Base-by-base conservation (phyloP, 306 rosid species). In the Glycine tomentella region DNA sequence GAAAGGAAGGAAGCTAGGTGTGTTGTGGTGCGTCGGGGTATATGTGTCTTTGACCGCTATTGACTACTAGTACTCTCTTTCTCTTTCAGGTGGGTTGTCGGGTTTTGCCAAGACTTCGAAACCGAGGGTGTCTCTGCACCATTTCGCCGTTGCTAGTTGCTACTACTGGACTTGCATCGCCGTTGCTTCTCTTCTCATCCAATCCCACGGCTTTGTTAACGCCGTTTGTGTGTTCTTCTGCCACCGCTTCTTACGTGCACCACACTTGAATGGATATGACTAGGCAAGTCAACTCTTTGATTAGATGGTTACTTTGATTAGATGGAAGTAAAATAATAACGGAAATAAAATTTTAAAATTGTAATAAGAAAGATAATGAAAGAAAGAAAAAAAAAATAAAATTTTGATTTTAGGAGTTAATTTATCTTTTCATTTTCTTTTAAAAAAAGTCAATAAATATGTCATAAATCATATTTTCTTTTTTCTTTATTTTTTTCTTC, bases 21-120 rank as follows among this genome's bases (percentile, higher is more conserved):
- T 4, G 44, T 38, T 58, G 44, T 38, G 53, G 6, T 13, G 20
- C 20, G 66, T 46, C 16, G 66, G 85, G 88, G 84, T 84, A 84
- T 86, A 63, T 62, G 75, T 88, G 92, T 90, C 88, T 84, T 92
- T 92, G 95, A 91, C 95, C 76, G 74, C 8, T 2, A 38, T 92
- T 86, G 94, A 90, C 94, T 83, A 12, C 66, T 10, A 1, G 31
- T 25, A 25, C 97, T 71, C 97, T 71, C 49, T 70, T 42, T 67
- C 72, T 42, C 69, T 11, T 12, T 58, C 55, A 58, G 53, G 53
- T 56, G 78, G 31, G 65, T n/a, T 38, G 85, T 67, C 34, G 14
- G 50, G 71, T 65, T 38, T 65, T 40, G 12, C 71, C 11, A 3
- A 31, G 7, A 65, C 72, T 34, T 1, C 3, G 7, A 9, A 67